A percentile compares a stretch with the other conserved stretches of the same genome.
Evolutionary conservation across 257 asterid species (phyloP).

Genomic region (Gentiana dahurica): DNA sequence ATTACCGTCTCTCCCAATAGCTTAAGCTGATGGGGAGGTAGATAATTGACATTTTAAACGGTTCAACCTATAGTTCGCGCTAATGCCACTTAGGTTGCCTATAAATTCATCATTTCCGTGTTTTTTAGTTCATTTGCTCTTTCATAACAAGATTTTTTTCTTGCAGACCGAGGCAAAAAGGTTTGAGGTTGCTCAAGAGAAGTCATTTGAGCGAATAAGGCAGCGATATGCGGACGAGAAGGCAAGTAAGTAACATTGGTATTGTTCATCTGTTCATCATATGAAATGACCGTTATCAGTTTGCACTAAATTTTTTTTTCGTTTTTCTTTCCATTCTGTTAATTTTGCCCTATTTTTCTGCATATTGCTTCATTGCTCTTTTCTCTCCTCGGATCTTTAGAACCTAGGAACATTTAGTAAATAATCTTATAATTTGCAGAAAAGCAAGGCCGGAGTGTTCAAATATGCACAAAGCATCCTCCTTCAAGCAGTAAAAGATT

Average conservation of each 20-base stretch:
- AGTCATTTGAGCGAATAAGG: slow-evolving; percentile 40
- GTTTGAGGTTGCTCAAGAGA: slow-evolving; percentile 45
- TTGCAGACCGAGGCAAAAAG: slow-evolving; percentile 57
- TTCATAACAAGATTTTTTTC: slow-evolving; percentile 7
- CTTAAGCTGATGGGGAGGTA: no score
- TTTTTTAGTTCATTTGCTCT: slow-evolving; percentile 1
- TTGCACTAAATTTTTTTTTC: slow-evolving; percentile 1
- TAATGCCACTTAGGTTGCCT: not conserved
- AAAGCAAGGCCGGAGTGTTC: slow-evolving; percentile 74
- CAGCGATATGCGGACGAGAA: slow-evolving; percentile 46
- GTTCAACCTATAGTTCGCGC: not conserved
- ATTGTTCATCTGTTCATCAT: slow-evolving; percentile 2
- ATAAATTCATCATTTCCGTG: not conserved
- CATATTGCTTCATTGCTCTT: not conserved
- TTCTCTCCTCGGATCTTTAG: no score
- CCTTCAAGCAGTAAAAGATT: slow-evolving; percentile 73
- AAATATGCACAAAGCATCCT: slow-evolving; percentile 71
- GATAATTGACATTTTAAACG: no score
- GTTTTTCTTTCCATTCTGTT: not conserved
- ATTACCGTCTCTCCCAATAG: no score
- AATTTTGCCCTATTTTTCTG: not conserved
- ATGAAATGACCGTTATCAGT: not conserved
- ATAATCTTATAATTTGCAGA: slow-evolving; percentile 28
- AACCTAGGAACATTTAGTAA: not conserved
- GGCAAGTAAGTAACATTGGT: slow-evolving; percentile 45